Evolutionary conservation across 2,329 filamentous ascomycete species (phyloP).

Genomic region (Teratosphaeria zuluensis): DNA sequence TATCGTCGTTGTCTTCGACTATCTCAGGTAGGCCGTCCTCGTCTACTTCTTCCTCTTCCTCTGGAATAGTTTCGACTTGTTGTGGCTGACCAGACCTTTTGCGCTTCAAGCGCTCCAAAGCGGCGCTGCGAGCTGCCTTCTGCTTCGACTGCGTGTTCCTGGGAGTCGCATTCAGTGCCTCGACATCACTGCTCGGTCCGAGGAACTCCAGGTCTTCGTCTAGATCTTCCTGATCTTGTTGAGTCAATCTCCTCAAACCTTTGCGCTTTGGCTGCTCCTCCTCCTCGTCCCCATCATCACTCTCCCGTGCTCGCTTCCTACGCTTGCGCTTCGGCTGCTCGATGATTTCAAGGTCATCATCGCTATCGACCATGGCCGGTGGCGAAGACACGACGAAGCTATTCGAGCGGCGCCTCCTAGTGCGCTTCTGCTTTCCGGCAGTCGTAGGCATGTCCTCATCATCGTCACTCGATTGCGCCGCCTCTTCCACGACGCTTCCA

Average conservation of each 20-base stretch:
- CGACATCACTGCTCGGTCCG: slow-evolving; percentile 23
- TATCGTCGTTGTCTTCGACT: slow-evolving; percentile 30
- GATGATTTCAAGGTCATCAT: slow-evolving; percentile 22
- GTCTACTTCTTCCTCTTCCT: slow-evolving; percentile 19
- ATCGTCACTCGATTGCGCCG: not conserved
- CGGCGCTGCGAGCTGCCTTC: slow-evolving; percentile 30
- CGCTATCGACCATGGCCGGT: slow-evolving; percentile 15
- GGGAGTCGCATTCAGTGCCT: slow-evolving; percentile 12
- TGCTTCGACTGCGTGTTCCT: slow-evolving; percentile 20
- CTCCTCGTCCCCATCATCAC: slow-evolving; percentile 14
- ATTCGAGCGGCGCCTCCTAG: slow-evolving; percentile 7
- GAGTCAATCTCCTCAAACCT: slow-evolving; percentile 11
- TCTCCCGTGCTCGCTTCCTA: slow-evolving; percentile 4
- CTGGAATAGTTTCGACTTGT: slow-evolving; percentile 5
- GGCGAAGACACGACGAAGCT: slow-evolving; percentile 19
- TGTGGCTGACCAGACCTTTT: slow-evolving; percentile 26
- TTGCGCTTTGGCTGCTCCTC: slow-evolving; percentile 1
- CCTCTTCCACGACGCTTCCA: slow-evolving; percentile 9
- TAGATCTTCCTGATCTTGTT: slow-evolving; percentile 32
- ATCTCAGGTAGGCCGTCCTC: slow-evolving; percentile 20
- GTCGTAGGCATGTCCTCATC: slow-evolving; percentile 24
- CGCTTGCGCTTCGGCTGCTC: slow-evolving; percentile 12
- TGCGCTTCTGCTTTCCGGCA: slow-evolving; percentile 15
- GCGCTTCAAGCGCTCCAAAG: slow-evolving; percentile 35
- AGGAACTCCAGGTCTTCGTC: slow-evolving; percentile 39